Evolutionary conservation across 2,329 filamentous ascomycete genomes (phyloP).

Genomic region (Elsinoe batatas): DNA sequence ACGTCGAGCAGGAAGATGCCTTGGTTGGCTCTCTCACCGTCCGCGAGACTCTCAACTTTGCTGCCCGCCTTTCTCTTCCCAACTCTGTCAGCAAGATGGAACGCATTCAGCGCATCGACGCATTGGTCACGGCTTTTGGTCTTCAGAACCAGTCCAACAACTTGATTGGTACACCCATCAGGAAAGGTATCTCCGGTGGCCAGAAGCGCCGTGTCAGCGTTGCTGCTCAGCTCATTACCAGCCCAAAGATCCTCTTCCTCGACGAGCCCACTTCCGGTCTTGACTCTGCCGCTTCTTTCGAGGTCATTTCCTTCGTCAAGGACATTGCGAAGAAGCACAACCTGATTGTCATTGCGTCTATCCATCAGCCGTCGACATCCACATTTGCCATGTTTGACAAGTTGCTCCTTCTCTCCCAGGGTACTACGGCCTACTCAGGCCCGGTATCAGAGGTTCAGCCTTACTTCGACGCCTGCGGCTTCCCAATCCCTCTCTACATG

Average conservation of each 20-base stretch:
- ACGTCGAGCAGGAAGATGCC: constrained; percentile 83
- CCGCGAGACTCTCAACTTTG: constrained; percentile 68
- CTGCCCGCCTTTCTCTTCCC: constrained; percentile 55
- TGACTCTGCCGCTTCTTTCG: constrained; percentile 65
- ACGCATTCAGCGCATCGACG: constrained; percentile 52
- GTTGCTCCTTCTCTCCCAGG: constrained; percentile 61
- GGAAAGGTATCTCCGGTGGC: constrained; percentile 74
- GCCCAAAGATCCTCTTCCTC: constrained; percentile 69
- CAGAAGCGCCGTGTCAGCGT: constrained; percentile 75
- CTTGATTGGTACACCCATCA: constrained; percentile 70
- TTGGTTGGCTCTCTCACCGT: constrained; percentile 74
- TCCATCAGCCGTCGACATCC: constrained; percentile 74
- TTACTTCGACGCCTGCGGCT: constrained; percentile 55
- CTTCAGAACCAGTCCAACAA: constrained; percentile 58
- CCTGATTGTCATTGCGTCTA: constrained; percentile 68
- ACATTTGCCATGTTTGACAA: constrained; percentile 77
- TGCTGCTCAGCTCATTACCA: constrained; percentile 71
- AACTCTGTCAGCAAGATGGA: constrained; percentile 46
- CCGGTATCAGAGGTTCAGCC: constrained; percentile 45
- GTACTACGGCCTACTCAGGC: constrained; percentile 65
- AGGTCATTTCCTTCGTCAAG: constrained; percentile 66
- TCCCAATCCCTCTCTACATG: constrained; percentile 55
- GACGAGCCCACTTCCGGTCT: constrained; percentile 79
- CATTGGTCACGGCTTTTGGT: constrained; percentile 62
- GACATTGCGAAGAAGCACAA: constrained; percentile 57